phyloP scores from a whole-genome alignment of 2,329 filamentous ascomycete species.

The Zymoseptoria crescenta region DNA sequence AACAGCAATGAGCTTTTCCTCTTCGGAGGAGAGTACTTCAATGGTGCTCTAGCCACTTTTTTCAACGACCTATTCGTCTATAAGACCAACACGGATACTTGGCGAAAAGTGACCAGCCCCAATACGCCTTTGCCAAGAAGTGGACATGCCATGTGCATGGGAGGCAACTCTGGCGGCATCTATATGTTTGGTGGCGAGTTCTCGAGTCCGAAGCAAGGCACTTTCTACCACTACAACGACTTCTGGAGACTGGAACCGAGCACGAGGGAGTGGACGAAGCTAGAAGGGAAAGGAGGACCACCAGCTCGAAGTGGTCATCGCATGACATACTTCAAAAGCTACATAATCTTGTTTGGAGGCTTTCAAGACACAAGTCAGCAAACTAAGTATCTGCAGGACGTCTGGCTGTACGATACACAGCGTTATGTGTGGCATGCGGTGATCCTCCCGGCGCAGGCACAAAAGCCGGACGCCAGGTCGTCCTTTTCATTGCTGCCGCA shows the following conservation, averaged over 20 bases:
- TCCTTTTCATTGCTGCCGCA: conserved; percentile 90
- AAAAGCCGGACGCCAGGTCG: conserved; percentile 82
- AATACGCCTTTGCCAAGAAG: conserved; percentile 86
- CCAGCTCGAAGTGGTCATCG: conserved; percentile 70
- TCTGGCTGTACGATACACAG: conserved; percentile 92
- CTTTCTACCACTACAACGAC: conserved; percentile 98
- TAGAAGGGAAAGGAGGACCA: conserved; percentile 71
- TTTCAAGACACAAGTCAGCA: conserved; percentile 96
- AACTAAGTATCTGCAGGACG: conserved; percentile 85
- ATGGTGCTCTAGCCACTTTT: conserved; percentile 72
- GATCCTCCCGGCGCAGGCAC: conserved; percentile 58
- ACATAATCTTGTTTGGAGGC: conserved; percentile 89
- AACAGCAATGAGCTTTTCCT: conserved; percentile 83
- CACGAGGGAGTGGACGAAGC: conserved; percentile 79
- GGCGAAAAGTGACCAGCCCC: conserved; percentile 81
- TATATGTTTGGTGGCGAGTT: conserved; percentile 97
- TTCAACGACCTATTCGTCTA: conserved; percentile 61
- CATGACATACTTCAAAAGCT: conserved; percentile 96
- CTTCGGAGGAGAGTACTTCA: conserved; percentile 94
- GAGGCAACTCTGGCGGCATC: conserved; percentile 73
- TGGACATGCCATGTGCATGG: conserved; percentile 90
- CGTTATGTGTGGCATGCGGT: conserved; percentile 80
- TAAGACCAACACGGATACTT: conserved; percentile 77
- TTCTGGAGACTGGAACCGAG: conserved; percentile 88
- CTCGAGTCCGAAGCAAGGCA: conserved; percentile 91